Base-by-base conservation (phyloP, 305 asterid species). In the Fraxinus paxiana region DNA sequence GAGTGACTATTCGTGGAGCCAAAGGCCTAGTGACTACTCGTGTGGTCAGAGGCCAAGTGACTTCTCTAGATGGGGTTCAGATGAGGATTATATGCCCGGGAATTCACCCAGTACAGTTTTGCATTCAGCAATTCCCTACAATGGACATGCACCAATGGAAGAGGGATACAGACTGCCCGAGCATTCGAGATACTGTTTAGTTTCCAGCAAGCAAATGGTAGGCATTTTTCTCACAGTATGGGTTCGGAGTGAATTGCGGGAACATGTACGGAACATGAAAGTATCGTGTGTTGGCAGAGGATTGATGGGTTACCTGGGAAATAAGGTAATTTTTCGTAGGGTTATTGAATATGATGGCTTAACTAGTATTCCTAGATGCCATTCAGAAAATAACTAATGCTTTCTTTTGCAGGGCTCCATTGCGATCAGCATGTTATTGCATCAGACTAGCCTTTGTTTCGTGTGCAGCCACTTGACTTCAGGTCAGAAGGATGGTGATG, bases 221-320 rank as follows among this genome's bases (percentile, higher is more conserved):
- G 99, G 99, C 33, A 78, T 96, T 84, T 96, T 87, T 85, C 97
- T 96, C 79, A 96, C 97, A 0, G 91, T 96, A 51, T 96, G 99
- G 99, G 98, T 96, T 33, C 93, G 98, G 22, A 90, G 94, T 76
- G 98, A 96, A 85, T 82, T 96, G 77, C 90, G 89, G 22, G 99
- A 96, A 86, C 93, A 91, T 20, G 94, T 92, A 12, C 85, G 86
- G 79, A 94, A 96, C 89, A 85, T 96, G 81, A 96, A 96, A 90
- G 91, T 96, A 75, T 94, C 99, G 20, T 94, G 98, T 73, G 93
- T 96, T 67, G 99, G 99, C 31, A 85, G 99, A 86, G 99, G 99
- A 82, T 83, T 96, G 85, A 94, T 94, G 99, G 99, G 99, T 15
- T 96, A 96, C 84, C 99, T 96, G 4, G 98, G 99, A n/a, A 96